Conservation (phyloP, 176 grass and related monocot genomes). For the Carex kokanica region DNA sequence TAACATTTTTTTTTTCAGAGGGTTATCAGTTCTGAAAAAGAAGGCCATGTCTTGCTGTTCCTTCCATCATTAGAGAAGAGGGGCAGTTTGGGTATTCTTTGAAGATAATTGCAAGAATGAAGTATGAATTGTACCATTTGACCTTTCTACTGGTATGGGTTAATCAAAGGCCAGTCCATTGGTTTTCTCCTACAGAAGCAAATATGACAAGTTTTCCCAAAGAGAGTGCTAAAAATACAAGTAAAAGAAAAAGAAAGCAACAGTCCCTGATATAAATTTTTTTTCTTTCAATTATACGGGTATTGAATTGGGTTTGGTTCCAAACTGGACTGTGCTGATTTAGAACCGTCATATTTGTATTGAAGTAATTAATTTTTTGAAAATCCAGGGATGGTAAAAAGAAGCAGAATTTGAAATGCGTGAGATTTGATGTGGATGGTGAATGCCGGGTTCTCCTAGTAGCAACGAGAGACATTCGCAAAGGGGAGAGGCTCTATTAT, state of each 20-base stretch:
- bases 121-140: not conserved
- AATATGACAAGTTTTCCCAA: not conserved
- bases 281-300: not conserved
- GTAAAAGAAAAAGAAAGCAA: not conserved
- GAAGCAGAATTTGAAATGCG: conserved; percentile 98
- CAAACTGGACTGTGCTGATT: not conserved
- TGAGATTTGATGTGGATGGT: conserved; percentile 53
- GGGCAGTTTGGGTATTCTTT: not conserved
- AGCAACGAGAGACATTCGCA: conserved; percentile 74
- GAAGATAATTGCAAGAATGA: not conserved
- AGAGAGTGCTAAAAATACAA: not conserved
- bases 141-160: not conserved
- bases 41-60: not conserved
- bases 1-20: not conserved
- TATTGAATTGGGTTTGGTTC: not conserved
- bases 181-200: not conserved
- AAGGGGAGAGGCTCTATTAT: conserved; percentile 91
- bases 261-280: not conserved
- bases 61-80: not conserved
- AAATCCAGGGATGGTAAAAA: conserved; percentile 70
- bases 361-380: conserved; percentile 14
- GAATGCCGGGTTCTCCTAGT: conserved; percentile 77
- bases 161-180: not conserved
- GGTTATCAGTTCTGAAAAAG: not conserved
- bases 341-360: not conserved